These are phyloP conservation scores for Daldinia sp. DNA, from an alignment of 2,329 filamentous ascomycete species.

Conservation along the genomic window DNA sequence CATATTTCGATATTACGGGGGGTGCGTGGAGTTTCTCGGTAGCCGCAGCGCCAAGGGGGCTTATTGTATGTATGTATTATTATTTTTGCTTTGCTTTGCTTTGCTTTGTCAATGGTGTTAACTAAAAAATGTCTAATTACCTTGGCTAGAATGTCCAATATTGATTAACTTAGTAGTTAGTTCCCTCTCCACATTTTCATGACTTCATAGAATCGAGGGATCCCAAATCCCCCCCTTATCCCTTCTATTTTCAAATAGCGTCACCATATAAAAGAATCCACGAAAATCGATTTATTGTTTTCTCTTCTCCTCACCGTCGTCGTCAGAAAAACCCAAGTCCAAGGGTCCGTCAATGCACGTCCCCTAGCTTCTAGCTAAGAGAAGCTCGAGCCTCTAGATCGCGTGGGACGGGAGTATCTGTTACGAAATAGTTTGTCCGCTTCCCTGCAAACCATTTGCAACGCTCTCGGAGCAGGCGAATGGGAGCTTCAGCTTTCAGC, in stretches of 20 bases:
- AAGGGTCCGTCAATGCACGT: constrained; percentile 16
- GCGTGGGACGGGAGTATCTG: constrained; percentile 41
- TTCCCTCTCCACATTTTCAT: constrained; percentile 10
- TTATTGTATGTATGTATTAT: background rate
- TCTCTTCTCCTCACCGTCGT: background rate
- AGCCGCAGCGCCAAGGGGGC: constrained; percentile 21
- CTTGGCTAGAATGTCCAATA: constrained; percentile 6
- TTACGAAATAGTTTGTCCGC: constrained; percentile 49
- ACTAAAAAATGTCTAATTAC: no score
- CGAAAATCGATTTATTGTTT: background rate
- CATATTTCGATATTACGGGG: constrained; percentile 16
- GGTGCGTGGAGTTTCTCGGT: constrained; percentile 26
- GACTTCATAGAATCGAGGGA: constrained; percentile 5
- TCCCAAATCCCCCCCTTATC: background rate
- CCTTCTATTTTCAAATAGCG: background rate
- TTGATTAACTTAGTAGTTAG: no score
- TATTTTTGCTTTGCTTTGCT: no score
- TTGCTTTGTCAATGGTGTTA: no score
- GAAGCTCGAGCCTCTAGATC: constrained; percentile 36
- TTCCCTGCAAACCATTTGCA: constrained; percentile 45
- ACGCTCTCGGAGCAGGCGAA: constrained; percentile 39
- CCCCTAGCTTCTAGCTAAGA: constrained; percentile 14
- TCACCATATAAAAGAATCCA: background rate
- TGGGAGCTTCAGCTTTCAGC: constrained; percentile 34
- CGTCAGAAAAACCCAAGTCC: constrained; percentile 23